These are phyloP conservation scores for Hypoxylon sp. DNA, from an alignment of 2,329 filamentous ascomycete species.

Conservation along the genomic window DNA sequence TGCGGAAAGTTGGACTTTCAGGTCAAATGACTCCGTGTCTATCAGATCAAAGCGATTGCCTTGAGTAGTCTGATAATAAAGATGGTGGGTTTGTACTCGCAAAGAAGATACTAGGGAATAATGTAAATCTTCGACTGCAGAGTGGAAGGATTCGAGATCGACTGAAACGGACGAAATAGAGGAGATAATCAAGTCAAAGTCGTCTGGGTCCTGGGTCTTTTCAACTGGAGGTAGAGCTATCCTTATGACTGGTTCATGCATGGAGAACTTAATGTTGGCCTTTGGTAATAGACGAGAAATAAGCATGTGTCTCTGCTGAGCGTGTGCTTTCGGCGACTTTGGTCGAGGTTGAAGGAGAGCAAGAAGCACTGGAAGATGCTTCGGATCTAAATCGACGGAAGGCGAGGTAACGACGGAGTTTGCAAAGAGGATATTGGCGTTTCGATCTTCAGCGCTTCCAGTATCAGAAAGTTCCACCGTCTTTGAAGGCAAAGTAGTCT, in stretches of 20 bases:
- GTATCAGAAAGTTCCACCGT: conserved; percentile 85
- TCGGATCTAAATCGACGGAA: conserved; percentile 91
- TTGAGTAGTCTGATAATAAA: conserved; percentile 93
- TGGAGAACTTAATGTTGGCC: conserved; percentile 92
- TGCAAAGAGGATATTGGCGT: conserved; percentile 95
- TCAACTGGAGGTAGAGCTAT: conserved; percentile 88
- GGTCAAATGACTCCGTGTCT: conserved; percentile 87
- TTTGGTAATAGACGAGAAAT: conserved; percentile 95
- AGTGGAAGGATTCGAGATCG: conserved; percentile 97
- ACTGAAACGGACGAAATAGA: conserved; percentile 94
- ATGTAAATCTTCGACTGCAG: conserved; percentile 83
- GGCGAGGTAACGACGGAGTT: conserved; percentile 97
- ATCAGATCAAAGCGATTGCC: conserved; percentile 89
- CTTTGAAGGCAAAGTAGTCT: conserved; percentile 94
- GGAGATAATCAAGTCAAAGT: conserved; percentile 95
- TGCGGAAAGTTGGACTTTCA: conserved; percentile 88
- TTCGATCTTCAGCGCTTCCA: conserved; percentile 83
- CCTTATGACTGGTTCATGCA: conserved; percentile 95
- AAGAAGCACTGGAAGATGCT: conserved; percentile 88
- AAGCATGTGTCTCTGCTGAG: conserved; percentile 73
- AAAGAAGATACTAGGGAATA: conserved; percentile 89
- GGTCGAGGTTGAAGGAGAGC: conserved; percentile 77
- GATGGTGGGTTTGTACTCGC: conserved; percentile 85
- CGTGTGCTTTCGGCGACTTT: conserved; percentile 59
- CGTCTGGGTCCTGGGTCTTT: conserved; percentile 75